These are phyloP conservation scores for Medicago arabica DNA, from an alignment of 306 rosid genomes.

Conservation along the genomic window DNA sequence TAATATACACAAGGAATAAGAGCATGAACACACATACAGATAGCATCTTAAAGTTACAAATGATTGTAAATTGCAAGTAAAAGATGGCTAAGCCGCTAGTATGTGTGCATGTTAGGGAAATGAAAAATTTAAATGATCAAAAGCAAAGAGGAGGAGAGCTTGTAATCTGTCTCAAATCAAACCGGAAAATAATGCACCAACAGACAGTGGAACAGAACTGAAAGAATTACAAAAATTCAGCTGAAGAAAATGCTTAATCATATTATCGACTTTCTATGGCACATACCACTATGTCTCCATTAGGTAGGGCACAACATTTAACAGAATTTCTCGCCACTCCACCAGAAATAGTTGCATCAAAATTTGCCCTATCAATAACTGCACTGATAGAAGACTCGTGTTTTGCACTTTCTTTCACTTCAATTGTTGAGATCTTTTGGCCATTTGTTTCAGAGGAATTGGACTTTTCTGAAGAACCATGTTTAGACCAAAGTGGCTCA, in stretches of 20 bases:
- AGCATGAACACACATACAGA: background rate
- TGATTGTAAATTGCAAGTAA: background rate
- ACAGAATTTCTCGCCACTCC: slow-evolving; percentile 88
- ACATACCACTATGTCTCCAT: slow-evolving; percentile 98
- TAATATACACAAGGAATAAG: background rate
- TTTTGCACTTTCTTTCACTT: slow-evolving; percentile 54
- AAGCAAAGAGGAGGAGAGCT: background rate
- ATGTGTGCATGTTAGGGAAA: slow-evolving; percentile 15
- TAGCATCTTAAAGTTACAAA: slow-evolving; percentile 15
- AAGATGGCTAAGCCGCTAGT: background rate
- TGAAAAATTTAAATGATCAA: slow-evolving; percentile 22
- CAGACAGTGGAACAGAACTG: background rate
- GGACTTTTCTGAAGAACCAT: slow-evolving; percentile 52
- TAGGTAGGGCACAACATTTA: slow-evolving; percentile 87
- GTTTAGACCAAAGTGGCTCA: slow-evolving; percentile 90
- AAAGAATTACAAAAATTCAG: slow-evolving; percentile 34
- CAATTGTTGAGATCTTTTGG: slow-evolving; percentile 45
- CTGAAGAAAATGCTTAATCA: slow-evolving; percentile 31
- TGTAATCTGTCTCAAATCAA: slow-evolving; percentile 10
- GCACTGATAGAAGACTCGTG: slow-evolving; percentile 59
- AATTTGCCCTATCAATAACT: slow-evolving; percentile 81
- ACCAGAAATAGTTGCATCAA: slow-evolving; percentile 82
- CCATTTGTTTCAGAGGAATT: slow-evolving; percentile 54
- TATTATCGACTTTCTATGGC: slow-evolving; percentile 46
- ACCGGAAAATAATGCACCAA: background rate